These are phyloP conservation scores for Aphanomyces invadans DNA, from an alignment of 352 stramenopile genomes.

Conservation along the genomic window DNA sequence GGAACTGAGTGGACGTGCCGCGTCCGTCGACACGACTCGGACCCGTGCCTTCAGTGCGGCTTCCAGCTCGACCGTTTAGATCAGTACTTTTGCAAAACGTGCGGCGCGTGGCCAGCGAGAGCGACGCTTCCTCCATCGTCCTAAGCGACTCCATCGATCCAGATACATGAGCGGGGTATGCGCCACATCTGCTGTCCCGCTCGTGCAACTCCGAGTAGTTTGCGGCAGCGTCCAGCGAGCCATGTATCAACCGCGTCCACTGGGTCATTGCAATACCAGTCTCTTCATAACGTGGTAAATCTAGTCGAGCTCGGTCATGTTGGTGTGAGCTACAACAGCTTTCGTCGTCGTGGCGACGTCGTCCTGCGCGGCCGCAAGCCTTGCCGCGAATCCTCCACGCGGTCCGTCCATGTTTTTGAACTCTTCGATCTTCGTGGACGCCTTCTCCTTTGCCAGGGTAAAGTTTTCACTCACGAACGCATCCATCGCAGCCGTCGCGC, in stretches of 20 bases:
- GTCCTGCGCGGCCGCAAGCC: conserved; percentile 4
- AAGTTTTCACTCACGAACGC: conserved; percentile 47
- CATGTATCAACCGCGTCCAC: too few relatives aligned
- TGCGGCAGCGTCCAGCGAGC: too few relatives aligned
- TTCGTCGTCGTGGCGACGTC: neutral
- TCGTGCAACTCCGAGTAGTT: too few relatives aligned
- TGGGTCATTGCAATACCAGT: too few relatives aligned
- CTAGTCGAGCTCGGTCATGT: conserved; percentile 13
- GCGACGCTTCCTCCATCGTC: neutral
- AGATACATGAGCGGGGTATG: too few relatives aligned
- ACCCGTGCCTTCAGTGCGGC: conserved; percentile 27
- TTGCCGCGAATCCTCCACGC: neutral
- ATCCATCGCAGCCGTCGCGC: conserved; percentile 31
- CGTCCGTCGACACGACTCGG: conserved; percentile 32
- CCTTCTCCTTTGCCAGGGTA: conserved; percentile 25
- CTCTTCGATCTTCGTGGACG: conserved; percentile 12
- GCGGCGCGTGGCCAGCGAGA: conserved; percentile 43
- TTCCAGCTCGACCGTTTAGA: conserved; percentile 40
- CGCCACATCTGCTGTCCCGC: neutral
- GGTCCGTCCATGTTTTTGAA: conserved; percentile 21
- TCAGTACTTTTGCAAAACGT: conserved; percentile 55
- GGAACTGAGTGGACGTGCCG: conserved; percentile 36
- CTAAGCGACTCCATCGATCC: too few relatives aligned
- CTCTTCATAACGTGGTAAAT: neutral
- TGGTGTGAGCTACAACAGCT: neutral